Conservation (phyloP, 164 flowering plant species). For the Dillenia suffruticosa region DNA sequence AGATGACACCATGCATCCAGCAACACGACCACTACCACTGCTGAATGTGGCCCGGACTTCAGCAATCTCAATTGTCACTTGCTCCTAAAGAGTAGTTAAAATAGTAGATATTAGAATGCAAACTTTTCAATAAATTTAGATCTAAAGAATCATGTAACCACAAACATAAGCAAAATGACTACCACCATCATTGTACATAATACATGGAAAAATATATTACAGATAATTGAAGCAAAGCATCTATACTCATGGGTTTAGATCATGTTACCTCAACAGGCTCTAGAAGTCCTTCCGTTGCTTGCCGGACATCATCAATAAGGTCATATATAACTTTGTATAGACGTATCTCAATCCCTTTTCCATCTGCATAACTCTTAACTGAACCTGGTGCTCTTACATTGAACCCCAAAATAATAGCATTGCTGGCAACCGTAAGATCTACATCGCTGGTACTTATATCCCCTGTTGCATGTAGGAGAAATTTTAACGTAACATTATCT, state of each 20-base stretch:
- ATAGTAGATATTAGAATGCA: neutral
- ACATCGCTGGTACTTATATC: slow-evolving; percentile 81
- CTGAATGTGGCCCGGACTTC: slow-evolving; percentile 78
- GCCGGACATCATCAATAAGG: slow-evolving; percentile 79
- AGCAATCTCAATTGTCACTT: slow-evolving; percentile 73
- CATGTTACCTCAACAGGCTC: slow-evolving; percentile 71
- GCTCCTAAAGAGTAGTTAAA: slow-evolving; percentile 46
- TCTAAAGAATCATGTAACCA: neutral
- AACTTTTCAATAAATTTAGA: neutral
- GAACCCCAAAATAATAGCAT: slow-evolving; percentile 83
- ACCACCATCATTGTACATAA: too few relatives aligned
- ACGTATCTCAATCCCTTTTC: slow-evolving; percentile 71
- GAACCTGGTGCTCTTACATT: slow-evolving; percentile 79
- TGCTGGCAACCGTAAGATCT: slow-evolving; percentile 80
- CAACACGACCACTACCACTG: slow-evolving; percentile 93
- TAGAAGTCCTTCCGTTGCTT: slow-evolving; percentile 93
- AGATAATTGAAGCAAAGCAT: neutral
- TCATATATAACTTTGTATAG: slow-evolving; percentile 84
- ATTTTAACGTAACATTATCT: slow-evolving; percentile 78
- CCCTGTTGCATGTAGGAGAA: slow-evolving; percentile 83
- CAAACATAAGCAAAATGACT: too few relatives aligned
- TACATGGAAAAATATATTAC: too few relatives aligned
- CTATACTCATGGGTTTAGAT: neutral
- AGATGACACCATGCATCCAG: slow-evolving; percentile 91
- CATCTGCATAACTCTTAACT: slow-evolving; percentile 72